These are phyloP conservation scores for Fragosphaeria purpurea DNA, from an alignment of 2,329 filamentous ascomycete species.

Conservation along the genomic window DNA sequence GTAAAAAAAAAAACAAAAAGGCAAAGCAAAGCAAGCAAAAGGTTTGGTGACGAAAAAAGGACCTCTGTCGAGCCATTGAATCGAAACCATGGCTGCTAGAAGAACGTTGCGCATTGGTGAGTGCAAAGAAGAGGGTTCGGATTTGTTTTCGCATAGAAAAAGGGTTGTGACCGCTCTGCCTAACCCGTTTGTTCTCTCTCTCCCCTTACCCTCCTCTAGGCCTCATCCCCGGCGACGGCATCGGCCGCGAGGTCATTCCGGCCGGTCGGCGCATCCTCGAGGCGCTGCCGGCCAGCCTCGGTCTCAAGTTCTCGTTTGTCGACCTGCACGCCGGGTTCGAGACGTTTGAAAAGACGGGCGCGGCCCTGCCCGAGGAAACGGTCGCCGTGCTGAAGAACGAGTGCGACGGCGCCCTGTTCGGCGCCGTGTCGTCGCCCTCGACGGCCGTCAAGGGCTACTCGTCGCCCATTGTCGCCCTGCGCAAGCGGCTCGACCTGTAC, in stretches of 20 bases:
- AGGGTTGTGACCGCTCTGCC: not conserved
- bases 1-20: not conserved
- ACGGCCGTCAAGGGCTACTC: slow-evolving; percentile 91
- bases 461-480: slow-evolving; percentile 89
- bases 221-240: slow-evolving; percentile 95
- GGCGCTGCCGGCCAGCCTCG: slow-evolving; percentile 80
- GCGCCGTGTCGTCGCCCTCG: slow-evolving; percentile 86
- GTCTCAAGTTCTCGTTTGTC: slow-evolving; percentile 88
- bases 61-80: slow-evolving; percentile 20
- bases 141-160: no score
- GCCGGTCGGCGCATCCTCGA: slow-evolving; percentile 86
- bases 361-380: slow-evolving; percentile 80
- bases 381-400: slow-evolving; percentile 80
- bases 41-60: not conserved
- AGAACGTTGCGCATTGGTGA: slow-evolving; percentile 57
- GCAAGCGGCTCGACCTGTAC: slow-evolving; percentile 90
- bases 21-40: slow-evolving; percentile 1
- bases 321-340: slow-evolving; percentile 90
- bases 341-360: slow-evolving; percentile 82
- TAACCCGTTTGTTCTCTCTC: not conserved
- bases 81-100: slow-evolving; percentile 44
- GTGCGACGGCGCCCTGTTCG: slow-evolving; percentile 94
- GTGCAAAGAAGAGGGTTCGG: slow-evolving; percentile 9
- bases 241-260: slow-evolving; percentile 96
- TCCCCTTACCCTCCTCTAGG: slow-evolving; percentile 38